A percentile compares a stretch with the other conserved stretches of the same genome.
Evolutionary conservation across 352 stramenopile genomes (phyloP).

Genomic region (Pythium volutum): DNA sequence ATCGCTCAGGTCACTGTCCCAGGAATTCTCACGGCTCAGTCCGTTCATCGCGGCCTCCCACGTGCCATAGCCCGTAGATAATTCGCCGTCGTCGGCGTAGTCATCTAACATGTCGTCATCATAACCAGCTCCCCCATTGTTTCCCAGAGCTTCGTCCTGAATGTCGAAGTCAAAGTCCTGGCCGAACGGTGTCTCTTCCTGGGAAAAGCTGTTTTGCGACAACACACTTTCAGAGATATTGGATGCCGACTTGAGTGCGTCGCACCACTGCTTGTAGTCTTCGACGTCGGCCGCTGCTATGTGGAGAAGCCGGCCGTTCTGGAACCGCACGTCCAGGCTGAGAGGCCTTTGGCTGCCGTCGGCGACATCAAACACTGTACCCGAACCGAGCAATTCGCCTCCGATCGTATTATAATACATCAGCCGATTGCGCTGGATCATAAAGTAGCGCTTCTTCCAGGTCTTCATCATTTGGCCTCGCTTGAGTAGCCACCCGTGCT

Average conservation of each 20-base stretch:
- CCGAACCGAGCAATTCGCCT: constrained; percentile 49
- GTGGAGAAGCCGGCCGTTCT: constrained; percentile 67
- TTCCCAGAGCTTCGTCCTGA: constrained; percentile 21
- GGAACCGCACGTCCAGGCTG: constrained; percentile 67
- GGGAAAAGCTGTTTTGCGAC: constrained; percentile 32
- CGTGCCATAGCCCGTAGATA: constrained; percentile 33
- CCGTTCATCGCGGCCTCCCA: constrained; percentile 67
- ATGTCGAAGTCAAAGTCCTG: constrained; percentile 55
- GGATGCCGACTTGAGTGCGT: constrained; percentile 46
- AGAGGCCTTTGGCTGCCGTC: constrained; percentile 57
- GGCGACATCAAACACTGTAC: constrained; percentile 62
- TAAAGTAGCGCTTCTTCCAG: constrained; percentile 82
- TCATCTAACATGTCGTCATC: constrained; percentile 22
- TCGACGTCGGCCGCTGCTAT: constrained; percentile 54
- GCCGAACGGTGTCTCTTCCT: constrained; percentile 29
- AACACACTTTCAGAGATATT: constrained; percentile 67
- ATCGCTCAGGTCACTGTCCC: constrained; percentile 26
- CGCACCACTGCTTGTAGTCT: constrained; percentile 54
- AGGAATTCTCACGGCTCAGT: constrained; percentile 32
- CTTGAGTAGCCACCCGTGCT: constrained; percentile 73
- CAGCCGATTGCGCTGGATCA: constrained; percentile 59
- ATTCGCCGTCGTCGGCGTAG: constrained; percentile 25
- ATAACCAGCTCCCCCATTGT: background rate
- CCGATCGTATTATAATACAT: constrained; percentile 46
- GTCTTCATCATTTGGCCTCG: constrained; percentile 80